phyloP scores from a whole-genome alignment of 768 basidiomycete species.

The Amanita muscaria region DNA sequence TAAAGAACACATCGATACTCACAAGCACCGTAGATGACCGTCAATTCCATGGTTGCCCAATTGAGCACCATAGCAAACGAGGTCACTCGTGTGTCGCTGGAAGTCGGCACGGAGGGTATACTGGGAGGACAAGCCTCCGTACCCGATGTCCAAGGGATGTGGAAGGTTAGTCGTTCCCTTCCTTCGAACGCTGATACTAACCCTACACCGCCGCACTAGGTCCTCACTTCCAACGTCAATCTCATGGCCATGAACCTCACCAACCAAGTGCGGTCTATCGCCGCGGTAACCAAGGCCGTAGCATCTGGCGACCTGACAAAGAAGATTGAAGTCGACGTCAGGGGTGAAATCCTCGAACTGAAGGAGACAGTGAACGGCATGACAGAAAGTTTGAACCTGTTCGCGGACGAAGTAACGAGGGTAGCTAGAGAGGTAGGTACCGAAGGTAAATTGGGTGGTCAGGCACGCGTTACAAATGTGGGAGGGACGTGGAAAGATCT shows the following conservation, averaged over 20 bases:
- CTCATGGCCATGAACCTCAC: constrained; percentile 87
- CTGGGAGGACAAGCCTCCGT: constrained; percentile 90
- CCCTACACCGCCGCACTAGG: constrained; percentile 19
- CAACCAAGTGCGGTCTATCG: constrained; percentile 79
- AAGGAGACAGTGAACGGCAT: constrained; percentile 94
- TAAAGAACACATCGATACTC: no score
- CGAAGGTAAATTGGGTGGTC: constrained; percentile 90
- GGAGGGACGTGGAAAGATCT: constrained; percentile 97
- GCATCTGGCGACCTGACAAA: constrained; percentile 89
- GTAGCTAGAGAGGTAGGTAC: constrained; percentile 97
- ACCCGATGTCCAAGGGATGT: constrained; percentile 89
- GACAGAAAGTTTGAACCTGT: constrained; percentile 81
- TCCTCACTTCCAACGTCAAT: constrained; percentile 74
- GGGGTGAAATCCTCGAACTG: constrained; percentile 85
- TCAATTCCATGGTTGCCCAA: constrained; percentile 80
- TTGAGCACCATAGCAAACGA: constrained; percentile 67
- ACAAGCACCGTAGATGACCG: constrained; percentile 54
- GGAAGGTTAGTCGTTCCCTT: constrained; percentile 51
- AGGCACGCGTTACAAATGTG: constrained; percentile 88
- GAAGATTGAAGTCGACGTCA: constrained; percentile 86
- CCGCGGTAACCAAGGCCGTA: constrained; percentile 92
- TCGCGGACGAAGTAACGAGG: constrained; percentile 72
- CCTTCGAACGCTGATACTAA: background rate
- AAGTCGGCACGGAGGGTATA: constrained; percentile 89
- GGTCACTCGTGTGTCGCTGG: constrained; percentile 86